These are phyloP conservation scores for Penicillium sumatraense DNA, from an alignment of 2,329 filamentous ascomycete species.

Conservation along the genomic window DNA sequence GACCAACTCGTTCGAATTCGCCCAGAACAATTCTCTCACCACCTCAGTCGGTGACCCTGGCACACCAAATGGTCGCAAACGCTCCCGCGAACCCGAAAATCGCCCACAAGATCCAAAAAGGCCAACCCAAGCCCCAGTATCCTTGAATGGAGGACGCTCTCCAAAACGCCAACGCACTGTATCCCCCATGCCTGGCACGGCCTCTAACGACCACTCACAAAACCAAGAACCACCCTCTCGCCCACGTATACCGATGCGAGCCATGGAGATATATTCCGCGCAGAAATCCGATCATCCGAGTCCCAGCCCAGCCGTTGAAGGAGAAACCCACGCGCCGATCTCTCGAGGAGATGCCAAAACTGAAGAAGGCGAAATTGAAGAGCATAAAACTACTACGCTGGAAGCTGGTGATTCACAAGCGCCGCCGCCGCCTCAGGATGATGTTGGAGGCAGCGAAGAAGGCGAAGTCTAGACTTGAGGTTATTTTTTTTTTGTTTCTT, in stretches of 20 bases:
- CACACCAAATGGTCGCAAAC: conserved; percentile 42
- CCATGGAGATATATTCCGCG: conserved; percentile 11
- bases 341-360: conserved; percentile 13
- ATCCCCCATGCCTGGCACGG: conserved; percentile 19
- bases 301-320: background rate
- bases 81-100: conserved; percentile 43
- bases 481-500: background rate
- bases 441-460: conserved; percentile 48
- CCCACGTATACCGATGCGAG: conserved; percentile 23
- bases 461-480: conserved; percentile 46
- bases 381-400: conserved; percentile 16
- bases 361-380: conserved; percentile 26
- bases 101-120: conserved; percentile 14
- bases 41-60: conserved; percentile 25
- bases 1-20: conserved; percentile 41
- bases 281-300: background rate
- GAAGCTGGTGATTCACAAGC: conserved; percentile 10
- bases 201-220: conserved; percentile 6
- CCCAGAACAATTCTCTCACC: conserved; percentile 34
- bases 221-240: conserved; percentile 15
- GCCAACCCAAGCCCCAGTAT: conserved; percentile 9
- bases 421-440: conserved; percentile 23
- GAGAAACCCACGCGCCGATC: background rate
- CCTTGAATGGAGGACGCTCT: conserved; percentile 35
- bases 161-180: conserved; percentile 44